phyloP scores from a whole-genome alignment of 768 basidiomycete species.

The Termitomyces eurrhizus region DNA sequence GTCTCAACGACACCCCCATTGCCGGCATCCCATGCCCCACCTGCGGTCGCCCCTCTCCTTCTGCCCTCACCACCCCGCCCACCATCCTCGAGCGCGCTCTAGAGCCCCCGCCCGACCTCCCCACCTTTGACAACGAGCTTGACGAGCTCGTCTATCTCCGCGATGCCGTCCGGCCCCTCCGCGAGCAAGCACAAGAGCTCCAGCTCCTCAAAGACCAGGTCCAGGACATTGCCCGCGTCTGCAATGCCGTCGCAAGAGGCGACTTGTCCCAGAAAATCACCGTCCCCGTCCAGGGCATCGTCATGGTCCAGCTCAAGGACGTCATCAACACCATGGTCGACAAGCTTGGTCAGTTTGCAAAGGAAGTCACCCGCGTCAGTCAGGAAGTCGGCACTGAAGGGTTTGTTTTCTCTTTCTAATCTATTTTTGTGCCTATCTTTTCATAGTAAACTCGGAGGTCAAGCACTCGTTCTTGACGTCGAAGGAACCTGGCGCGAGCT shows the following conservation, averaged over 20 bases:
- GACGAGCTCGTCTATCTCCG: slow-evolving; percentile 11
- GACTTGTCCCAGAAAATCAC: slow-evolving; percentile 78
- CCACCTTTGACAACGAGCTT: slow-evolving; percentile 3
- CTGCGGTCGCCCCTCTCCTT: slow-evolving; percentile 5
- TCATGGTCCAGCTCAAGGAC: slow-evolving; percentile 80
- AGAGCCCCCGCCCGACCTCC: slow-evolving; percentile 1
- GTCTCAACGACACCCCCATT: background rate
- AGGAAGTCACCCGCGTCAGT: slow-evolving; percentile 83
- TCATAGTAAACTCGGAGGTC: slow-evolving; percentile 76
- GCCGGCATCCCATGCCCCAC: slow-evolving; percentile 11
- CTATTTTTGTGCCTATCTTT: background rate
- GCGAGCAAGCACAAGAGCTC: slow-evolving; percentile 53
- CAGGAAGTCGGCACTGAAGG: slow-evolving; percentile 85
- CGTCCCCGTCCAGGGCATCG: slow-evolving; percentile 72
- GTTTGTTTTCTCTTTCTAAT: slow-evolving; percentile 23
- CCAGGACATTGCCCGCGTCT: slow-evolving; percentile 75
- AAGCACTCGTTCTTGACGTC: slow-evolving; percentile 82
- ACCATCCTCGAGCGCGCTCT: background rate
- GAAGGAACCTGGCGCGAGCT: slow-evolving; percentile 89
- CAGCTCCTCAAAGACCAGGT: slow-evolving; percentile 81
- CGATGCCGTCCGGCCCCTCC: background rate
- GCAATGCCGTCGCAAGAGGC: slow-evolving; percentile 74
- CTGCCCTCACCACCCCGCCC: background rate
- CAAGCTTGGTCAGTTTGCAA: slow-evolving; percentile 81
- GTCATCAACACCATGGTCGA: slow-evolving; percentile 70